Conservation (phyloP, 768 basidiomycete species). For the Amanita molliuscula region DNA sequence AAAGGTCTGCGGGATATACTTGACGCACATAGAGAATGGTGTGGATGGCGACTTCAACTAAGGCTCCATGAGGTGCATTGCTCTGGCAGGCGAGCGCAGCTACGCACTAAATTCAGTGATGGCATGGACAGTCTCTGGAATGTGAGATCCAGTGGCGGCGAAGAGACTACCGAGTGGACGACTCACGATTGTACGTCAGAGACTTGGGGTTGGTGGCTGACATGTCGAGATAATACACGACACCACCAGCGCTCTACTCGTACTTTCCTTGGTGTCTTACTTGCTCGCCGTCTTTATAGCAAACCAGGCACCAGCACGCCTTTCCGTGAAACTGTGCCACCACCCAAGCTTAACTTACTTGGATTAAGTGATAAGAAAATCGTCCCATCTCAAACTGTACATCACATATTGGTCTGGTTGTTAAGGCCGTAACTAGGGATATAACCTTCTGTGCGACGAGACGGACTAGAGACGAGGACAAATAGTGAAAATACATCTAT, state of each 20-base stretch:
- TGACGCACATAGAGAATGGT: conserved; percentile 86
- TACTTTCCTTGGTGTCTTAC: background rate
- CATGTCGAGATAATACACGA: too few relatives aligned
- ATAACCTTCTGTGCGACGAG: too few relatives aligned
- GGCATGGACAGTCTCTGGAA: conserved; percentile 50
- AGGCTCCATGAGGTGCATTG: background rate
- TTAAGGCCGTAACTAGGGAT: too few relatives aligned
- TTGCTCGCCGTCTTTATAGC: too few relatives aligned
- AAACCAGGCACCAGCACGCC: too few relatives aligned
- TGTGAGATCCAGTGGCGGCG: conserved; percentile 1
- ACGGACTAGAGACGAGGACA: too few relatives aligned
- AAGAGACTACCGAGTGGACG: background rate
- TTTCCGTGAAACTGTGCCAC: background rate
- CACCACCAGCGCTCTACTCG: background rate
- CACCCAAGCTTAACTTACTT: background rate
- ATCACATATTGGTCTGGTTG: too few relatives aligned
- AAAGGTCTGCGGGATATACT: conserved; percentile 84
- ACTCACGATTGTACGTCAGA: conserved; percentile 23
- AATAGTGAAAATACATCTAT: too few relatives aligned
- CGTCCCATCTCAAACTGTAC: too few relatives aligned
- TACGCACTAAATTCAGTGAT: conserved; percentile 64
- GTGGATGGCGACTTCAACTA: conserved; percentile 93
- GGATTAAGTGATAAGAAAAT: background rate
- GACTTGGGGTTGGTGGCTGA: conserved; percentile 5
- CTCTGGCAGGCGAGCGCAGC: background rate